Percentiles rank a stretch among this genome's conserved stretches.
phyloP scores from a whole-genome alignment of 441 rosid genomes.

The Jatropha multifida region DNA sequence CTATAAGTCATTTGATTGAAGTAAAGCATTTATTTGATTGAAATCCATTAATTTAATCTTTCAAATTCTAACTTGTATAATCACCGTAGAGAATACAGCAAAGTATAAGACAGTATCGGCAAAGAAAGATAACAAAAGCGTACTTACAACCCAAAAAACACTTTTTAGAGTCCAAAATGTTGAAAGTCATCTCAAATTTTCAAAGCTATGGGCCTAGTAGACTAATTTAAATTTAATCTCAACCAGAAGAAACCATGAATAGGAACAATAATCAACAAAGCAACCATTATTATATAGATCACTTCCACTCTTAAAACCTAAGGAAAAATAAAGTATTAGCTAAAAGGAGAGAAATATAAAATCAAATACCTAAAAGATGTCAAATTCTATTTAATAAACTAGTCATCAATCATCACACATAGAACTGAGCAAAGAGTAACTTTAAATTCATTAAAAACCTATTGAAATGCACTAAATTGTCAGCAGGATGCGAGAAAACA shows the following conservation, averaged over 20 bases:
- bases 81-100: background rate
- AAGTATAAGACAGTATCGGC: background rate
- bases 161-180: too few species aligned
- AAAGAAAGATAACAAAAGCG: constrained; percentile 7
- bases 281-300: too few species aligned
- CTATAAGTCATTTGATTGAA: constrained; percentile 13
- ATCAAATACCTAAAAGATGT: background rate
- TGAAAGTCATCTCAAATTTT: too few species aligned
- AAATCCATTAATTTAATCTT: background rate
- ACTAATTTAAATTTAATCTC: too few species aligned
- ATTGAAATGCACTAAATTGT: constrained; percentile 55
- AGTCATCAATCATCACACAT: background rate
- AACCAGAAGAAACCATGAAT: background rate
- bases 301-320: too few species aligned
- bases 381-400: constrained; percentile 2
- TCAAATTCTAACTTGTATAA: background rate
- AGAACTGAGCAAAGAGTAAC: constrained; percentile 9
- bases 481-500: constrained; percentile 92
- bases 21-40: too few species aligned
- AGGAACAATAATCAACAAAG: background rate
- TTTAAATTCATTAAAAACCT: constrained; percentile 10
- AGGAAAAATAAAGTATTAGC: too few species aligned
- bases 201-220: too few species aligned
- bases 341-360: background rate
- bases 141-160: constrained; percentile 79